Conservation (phyloP, 331 rosid species). For the Stylosanthes scabra region DNA sequence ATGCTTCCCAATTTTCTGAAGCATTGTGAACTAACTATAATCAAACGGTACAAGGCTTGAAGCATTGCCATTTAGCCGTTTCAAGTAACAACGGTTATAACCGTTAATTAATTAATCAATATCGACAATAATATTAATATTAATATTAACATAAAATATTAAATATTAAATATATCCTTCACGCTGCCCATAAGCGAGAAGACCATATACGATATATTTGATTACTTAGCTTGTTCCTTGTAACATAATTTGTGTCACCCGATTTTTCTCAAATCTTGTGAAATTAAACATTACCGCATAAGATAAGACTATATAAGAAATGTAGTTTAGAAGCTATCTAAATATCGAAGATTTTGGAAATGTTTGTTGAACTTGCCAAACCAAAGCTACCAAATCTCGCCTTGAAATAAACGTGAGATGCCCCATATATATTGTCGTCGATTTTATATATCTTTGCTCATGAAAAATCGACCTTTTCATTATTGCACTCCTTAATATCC, state of each 20-base stretch:
- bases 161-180: too few species aligned
- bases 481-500: background rate
- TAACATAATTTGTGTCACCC: background rate
- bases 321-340: slow-evolving; percentile 32
- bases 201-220: too few species aligned
- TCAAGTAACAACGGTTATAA: too few species aligned
- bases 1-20: too few species aligned
- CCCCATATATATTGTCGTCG: background rate
- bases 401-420: slow-evolving; percentile 10
- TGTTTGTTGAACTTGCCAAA: slow-evolving; percentile 31
- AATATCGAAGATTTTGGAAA: background rate
- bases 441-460: too few species aligned
- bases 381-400: slow-evolving; percentile 4
- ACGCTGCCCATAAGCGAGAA: too few species aligned
- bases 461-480: background rate
- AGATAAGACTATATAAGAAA: background rate
- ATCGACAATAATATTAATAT: too few species aligned
- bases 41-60: too few species aligned
- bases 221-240: background rate
- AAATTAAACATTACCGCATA: slow-evolving; percentile 1
- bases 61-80: too few species aligned
- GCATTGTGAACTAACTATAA: too few species aligned
- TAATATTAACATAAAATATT: too few species aligned
- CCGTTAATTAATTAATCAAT: too few species aligned
- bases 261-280: background rate